A percentile compares a stretch with the other conserved stretches of the same genome.
These are phyloP conservation scores for Phytophthora multivora DNA, from an alignment of 352 stramenopile genomes.

Conservation along the genomic window DNA sequence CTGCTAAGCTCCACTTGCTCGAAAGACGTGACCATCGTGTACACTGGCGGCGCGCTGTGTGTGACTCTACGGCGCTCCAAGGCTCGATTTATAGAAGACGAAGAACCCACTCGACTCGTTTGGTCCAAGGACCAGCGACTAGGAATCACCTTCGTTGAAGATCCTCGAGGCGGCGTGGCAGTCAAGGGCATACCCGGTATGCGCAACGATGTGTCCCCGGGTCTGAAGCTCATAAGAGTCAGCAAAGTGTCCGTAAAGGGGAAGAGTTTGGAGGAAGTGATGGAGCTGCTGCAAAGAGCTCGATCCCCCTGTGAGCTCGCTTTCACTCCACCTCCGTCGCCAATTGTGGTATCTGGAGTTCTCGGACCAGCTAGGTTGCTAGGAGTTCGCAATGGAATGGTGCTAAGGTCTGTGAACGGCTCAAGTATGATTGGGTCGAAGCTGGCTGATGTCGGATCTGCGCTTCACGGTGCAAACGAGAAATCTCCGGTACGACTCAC, in stretches of 20 bases:
- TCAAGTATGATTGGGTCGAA: conserved; percentile 41
- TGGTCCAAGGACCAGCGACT: conserved; percentile 55
- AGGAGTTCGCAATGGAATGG: conserved; percentile 43
- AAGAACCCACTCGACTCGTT: conserved; percentile 37
- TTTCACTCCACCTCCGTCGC: conserved; percentile 52
- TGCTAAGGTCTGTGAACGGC: conserved; percentile 43
- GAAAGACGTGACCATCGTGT: conserved; percentile 30
- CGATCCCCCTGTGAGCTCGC: conserved; percentile 49
- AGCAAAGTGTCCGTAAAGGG: conserved; percentile 38
- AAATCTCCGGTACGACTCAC: conserved; percentile 28
- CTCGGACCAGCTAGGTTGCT: conserved; percentile 19
- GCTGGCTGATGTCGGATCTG: conserved; percentile 37
- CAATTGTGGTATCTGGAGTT: conserved; percentile 48
- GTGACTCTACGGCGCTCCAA: conserved; percentile 51
- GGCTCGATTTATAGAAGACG: conserved; percentile 34
- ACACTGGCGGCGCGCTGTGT: conserved; percentile 40
- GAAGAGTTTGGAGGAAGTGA: conserved; percentile 44
- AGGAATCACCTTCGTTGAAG: conserved; percentile 55
- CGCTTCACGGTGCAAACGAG: conserved; percentile 31
- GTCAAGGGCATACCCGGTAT: conserved; percentile 45
- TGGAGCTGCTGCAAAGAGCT: conserved; percentile 40
- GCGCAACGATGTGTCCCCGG: conserved; percentile 32
- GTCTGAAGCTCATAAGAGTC: conserved; percentile 52
- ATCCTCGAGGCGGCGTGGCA: conserved; percentile 37
- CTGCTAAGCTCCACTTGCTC: background rate